A percentile compares a stretch with the other conserved stretches of the same genome.
These are phyloP conservation scores for Byssochlamys sp. DNA, from an alignment of 2,329 filamentous ascomycete genomes.

Conservation along the genomic window DNA sequence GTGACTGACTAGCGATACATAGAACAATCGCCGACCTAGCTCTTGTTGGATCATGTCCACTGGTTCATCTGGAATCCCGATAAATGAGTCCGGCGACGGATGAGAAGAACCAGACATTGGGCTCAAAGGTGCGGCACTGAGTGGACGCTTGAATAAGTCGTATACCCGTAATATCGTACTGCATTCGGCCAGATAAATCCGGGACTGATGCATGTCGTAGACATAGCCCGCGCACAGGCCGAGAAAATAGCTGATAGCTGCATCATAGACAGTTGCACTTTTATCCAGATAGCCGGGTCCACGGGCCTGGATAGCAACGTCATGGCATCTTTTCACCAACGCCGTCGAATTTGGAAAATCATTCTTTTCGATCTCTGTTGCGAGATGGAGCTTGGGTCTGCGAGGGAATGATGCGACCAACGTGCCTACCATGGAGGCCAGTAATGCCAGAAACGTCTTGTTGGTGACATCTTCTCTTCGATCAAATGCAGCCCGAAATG, in stretches of 20 bases:
- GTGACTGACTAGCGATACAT: slow-evolving; percentile 67
- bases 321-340: slow-evolving; percentile 35
- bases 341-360: slow-evolving; percentile 35
- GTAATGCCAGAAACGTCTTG: slow-evolving; percentile 34
- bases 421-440: slow-evolving; percentile 38
- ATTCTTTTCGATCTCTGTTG: slow-evolving; percentile 25
- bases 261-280: slow-evolving; percentile 34
- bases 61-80: slow-evolving; percentile 8
- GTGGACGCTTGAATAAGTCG: slow-evolving; percentile 23
- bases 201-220: slow-evolving; percentile 29
- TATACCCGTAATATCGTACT: slow-evolving; percentile 34
- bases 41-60: slow-evolving; percentile 34
- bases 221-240: slow-evolving; percentile 33
- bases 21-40: slow-evolving; percentile 59
- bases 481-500: slow-evolving; percentile 35
- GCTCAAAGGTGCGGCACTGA: slow-evolving; percentile 6
- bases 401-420: slow-evolving; percentile 38
- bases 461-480: slow-evolving; percentile 34
- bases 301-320: slow-evolving; percentile 35
- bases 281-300: slow-evolving; percentile 37
- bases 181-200: slow-evolving; percentile 36
- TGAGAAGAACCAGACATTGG: slow-evolving; percentile 13
- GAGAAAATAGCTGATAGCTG: slow-evolving; percentile 36
- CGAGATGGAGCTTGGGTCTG: slow-evolving; percentile 33
- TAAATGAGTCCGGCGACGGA: slow-evolving; percentile 14